Base-by-base conservation (phyloP, 345 rosid genomes). In the Dovyalis caffra region DNA sequence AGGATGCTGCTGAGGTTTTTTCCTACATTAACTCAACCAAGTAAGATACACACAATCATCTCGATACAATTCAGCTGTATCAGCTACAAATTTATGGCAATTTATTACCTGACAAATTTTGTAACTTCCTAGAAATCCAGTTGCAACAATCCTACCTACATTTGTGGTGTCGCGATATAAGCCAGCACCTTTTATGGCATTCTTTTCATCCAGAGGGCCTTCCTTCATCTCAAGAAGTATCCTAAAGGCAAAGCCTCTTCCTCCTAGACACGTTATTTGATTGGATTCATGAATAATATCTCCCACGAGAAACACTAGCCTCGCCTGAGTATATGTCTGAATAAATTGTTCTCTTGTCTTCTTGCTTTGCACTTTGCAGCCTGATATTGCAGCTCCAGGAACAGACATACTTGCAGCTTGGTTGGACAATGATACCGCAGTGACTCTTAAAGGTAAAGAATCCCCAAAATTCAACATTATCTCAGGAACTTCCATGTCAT, bases 401-500 rank as follows among this genome's bases (percentile, higher is more conserved):
- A 95, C 84, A 0, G 73, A 78, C 38, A 89, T 86, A 73, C 87
- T 91, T 38, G 97, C 97, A 29, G 93, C 91, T 12, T 91, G 97
- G 95, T 78, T 77, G 10, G 93, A 87, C 25, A 86, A 88, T 51
- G 92, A 88, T 60, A 83, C 83, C 18, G 38, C 3, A 0, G 64
- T 56, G 49, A 76, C 85, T 56, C 79, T 73, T 5, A 72, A 40
- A 82, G 93, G 89, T 58, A 85, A 84, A 81, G 76, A 69, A 0
- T 77, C 87, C 26, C 85, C 81, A n/a, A 75, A 64, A 14, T 92
- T 75, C 81, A 86, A 85, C 63, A 74, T 92, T 29, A 61, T 89
- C 16, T 90, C 96, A 4, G 98, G 97, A 78, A 89, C 96, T 70
- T 92, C 98, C 75, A 89, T 92, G 96, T 77, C 98, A 16, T 86